These are phyloP conservation scores for Carallia brachiata DNA, from an alignment of 345 rosid genomes.

Conservation along the genomic window DNA sequence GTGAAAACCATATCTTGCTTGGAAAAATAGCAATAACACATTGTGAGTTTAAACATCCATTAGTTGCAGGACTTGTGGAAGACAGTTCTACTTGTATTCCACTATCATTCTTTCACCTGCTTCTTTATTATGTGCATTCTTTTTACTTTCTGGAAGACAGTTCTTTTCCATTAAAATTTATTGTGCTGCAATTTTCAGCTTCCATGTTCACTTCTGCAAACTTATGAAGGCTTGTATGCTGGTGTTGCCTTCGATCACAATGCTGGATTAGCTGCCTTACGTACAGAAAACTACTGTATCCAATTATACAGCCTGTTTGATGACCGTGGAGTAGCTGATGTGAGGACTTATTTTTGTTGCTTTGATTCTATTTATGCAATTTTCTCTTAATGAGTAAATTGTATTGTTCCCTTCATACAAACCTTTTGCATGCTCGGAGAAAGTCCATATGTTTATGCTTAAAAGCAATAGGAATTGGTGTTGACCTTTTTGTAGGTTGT, in stretches of 20 bases:
- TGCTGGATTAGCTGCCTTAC: constrained; percentile 72
- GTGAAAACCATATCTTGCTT: too few relatives aligned
- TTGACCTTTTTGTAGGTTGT: background rate
- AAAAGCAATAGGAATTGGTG: background rate
- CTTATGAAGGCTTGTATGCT: constrained; percentile 37
- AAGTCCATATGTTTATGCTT: background rate
- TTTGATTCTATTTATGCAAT: background rate
- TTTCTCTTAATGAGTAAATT: background rate
- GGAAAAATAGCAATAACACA: too few relatives aligned
- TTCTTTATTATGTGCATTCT: too few relatives aligned
- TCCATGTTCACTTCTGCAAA: constrained; percentile 60
- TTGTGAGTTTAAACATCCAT: too few relatives aligned
- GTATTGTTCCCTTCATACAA: background rate
- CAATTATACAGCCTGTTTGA: constrained; percentile 82
- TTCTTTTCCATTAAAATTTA: background rate
- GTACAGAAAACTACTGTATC: constrained; percentile 73
- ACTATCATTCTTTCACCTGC: too few relatives aligned
- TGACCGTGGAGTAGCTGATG: constrained; percentile 86
- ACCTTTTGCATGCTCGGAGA: background rate
- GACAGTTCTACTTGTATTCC: background rate
- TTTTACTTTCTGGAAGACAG: background rate
- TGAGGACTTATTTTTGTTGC: constrained; percentile 19
- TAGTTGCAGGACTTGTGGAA: too few relatives aligned
- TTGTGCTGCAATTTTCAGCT: constrained; percentile 48
- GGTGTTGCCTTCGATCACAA: constrained; percentile 66